Conservation (phyloP, 768 basidiomycete species). For the Suillus weaverae region DNA sequence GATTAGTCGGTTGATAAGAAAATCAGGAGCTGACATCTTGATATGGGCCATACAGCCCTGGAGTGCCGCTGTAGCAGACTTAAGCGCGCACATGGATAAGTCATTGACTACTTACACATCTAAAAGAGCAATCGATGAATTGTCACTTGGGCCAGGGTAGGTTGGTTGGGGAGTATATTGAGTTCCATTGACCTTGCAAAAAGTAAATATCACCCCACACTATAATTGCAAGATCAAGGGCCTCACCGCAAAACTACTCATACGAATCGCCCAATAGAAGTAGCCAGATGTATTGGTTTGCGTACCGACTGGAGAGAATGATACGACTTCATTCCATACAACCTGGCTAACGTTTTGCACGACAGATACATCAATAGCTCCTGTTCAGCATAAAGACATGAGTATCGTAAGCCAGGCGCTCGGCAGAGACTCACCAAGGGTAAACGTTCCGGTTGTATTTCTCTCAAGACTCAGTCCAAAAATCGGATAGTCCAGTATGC, state of each 20-base stretch:
- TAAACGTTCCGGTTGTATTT: slow-evolving; percentile 59
- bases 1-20: neutral
- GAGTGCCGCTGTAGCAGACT: slow-evolving; percentile 51
- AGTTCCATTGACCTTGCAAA: slow-evolving; percentile 55
- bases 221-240: neutral
- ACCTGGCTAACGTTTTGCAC: slow-evolving; percentile 61
- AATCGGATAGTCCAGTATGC: slow-evolving; percentile 68
- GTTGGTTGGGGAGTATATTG: slow-evolving; percentile 56
- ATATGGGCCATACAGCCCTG: slow-evolving; percentile 75
- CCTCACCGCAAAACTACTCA: slow-evolving; percentile 55
- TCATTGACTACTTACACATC: slow-evolving; percentile 56
- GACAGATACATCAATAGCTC: slow-evolving; percentile 73
- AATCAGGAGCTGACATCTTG: slow-evolving; percentile 55
- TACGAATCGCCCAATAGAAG: slow-evolving; percentile 70
- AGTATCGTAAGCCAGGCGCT: neutral
- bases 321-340: slow-evolving; percentile 72
- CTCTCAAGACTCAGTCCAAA: slow-evolving; percentile 70
- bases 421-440: slow-evolving; percentile 49
- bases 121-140: slow-evolving; percentile 64
- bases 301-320: slow-evolving; percentile 64
- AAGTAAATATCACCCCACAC: slow-evolving; percentile 8
- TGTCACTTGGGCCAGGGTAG: slow-evolving; percentile 55
- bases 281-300: slow-evolving; percentile 67
- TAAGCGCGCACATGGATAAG: slow-evolving; percentile 1
- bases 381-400: slow-evolving; percentile 35